Evolutionary conservation across 768 basidiomycete genomes (phyloP).

Genomic region (Termitomyces sp.): DNA sequence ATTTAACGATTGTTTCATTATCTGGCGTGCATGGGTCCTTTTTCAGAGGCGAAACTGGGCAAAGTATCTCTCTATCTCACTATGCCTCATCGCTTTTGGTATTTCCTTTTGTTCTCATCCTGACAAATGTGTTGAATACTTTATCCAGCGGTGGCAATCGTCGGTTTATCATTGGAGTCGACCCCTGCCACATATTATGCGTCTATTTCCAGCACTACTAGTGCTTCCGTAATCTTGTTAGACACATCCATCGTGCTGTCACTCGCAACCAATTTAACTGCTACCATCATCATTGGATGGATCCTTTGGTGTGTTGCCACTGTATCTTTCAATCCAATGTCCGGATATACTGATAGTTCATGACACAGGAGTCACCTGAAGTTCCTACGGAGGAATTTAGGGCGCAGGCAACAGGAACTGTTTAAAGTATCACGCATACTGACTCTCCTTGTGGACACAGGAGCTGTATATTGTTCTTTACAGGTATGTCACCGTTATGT

Average conservation of each 20-base stretch:
- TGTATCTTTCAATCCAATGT: too few species aligned
- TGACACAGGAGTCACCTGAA: background rate
- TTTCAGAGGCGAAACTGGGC: too few species aligned
- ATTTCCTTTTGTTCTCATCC: background rate
- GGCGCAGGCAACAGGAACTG: background rate
- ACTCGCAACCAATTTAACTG: background rate
- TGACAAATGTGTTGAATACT: background rate
- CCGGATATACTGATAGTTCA: background rate
- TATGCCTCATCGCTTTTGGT: too few species aligned
- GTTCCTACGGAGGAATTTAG: background rate
- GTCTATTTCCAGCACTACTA: too few species aligned
- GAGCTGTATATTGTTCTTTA: too few species aligned
- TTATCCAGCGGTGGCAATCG: background rate
- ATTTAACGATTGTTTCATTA: background rate
- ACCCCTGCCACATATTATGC: background rate
- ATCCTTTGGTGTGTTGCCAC: background rate
- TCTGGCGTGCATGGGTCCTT: too few species aligned
- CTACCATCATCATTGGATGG: background rate
- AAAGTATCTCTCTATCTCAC: too few species aligned
- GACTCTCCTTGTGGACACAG: background rate
- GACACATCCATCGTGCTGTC: background rate
- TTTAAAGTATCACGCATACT: background rate
- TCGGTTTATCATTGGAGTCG: background rate
- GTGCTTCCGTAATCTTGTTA: background rate
- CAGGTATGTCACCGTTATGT: background rate